A percentile compares a stretch with the other conserved stretches of the same genome.
These are phyloP conservation scores for Bryoerythrophyllum caledonicum DNA, from an alignment of 225 moss, liverwort and hornwort species.

Conservation along the genomic window DNA sequence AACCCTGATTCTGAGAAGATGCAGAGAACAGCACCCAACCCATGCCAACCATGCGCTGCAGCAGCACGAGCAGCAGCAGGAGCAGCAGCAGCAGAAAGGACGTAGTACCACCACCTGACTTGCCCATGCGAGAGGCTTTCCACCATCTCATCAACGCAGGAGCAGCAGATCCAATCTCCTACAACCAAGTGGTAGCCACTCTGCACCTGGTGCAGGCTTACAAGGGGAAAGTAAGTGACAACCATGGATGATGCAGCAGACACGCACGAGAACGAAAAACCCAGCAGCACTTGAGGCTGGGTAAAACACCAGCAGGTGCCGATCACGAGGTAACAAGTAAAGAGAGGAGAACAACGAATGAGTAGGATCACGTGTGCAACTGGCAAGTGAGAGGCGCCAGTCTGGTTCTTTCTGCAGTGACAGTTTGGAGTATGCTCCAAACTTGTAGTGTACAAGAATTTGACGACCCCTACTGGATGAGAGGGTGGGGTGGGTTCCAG, in stretches of 20 bases:
- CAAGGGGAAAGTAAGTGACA: background rate
- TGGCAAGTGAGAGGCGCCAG: background rate
- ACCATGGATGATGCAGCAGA: background rate
- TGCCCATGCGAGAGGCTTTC: background rate
- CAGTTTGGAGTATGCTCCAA: constrained; percentile 14
- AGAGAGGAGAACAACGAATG: background rate
- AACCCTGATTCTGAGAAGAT: constrained; percentile 19
- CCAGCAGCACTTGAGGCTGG: no score
- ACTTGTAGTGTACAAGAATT: constrained; percentile 4
- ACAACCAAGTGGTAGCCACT: background rate
- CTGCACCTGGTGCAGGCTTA: background rate
- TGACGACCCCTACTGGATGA: no score
- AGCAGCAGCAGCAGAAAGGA: background rate
- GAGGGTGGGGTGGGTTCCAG: no score
- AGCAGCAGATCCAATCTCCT: background rate
- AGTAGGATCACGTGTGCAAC: constrained; percentile 25
- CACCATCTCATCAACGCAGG: background rate
- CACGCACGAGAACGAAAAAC: background rate
- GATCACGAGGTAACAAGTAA: background rate
- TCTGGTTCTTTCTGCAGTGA: constrained; percentile 11
- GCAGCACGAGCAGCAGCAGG: no score
- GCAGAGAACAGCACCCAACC: constrained; percentile 23
- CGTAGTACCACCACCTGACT: background rate
- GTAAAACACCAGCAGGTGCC: background rate
- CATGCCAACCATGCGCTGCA: background rate